Base-by-base conservation (phyloP, 805 yeast species). In the Kazachstania kunashirensis region DNA sequence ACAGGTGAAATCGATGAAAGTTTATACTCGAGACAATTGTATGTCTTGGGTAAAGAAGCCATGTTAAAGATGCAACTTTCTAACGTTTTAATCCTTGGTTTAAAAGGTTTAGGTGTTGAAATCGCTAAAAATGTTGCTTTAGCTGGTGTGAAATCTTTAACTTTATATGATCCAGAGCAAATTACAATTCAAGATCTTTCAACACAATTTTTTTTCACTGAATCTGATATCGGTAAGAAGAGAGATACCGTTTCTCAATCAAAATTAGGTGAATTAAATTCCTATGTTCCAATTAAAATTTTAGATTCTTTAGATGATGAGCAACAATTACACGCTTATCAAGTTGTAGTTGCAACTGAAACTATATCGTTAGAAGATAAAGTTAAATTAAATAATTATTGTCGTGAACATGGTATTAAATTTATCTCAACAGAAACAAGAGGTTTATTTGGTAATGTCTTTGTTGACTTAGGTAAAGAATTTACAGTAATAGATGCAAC, bases 1-100 rank as follows among this genome's bases (percentile, higher is more conserved):
- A 24, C 41, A 13, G 66, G 56, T 30, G 71, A 75, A 42, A 89
- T 92, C 52, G 98, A 92, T 59, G 98, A 92, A 68, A 71, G 94
- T 40, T 72, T 92, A 48, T 92, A 92, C 70, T 88, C 97, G 27
- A 84, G 98, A 61, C 98, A 92, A 66, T 74, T 92, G 61, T 85
- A 89, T 52, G 99, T 92, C 36, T 65, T 92, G 46, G 99, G 99
- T 44, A 86, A 84, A 52, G 99, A 92, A 47, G 99, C 99, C 36
- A 92, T 92, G 99, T 68, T 88, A 50, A 84, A 85, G 61, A 84
- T 92, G 96, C 95, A 88, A 52, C 71, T 75, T 47, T 86, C 97
- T 18, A 85, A 83, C 50, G 96, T 92, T n/a, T 72, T 92, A 34
- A 70, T 92, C 33, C 75, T 88, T 44, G 98, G 99, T 3, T 66